These are phyloP conservation scores for Prunella vulgaris DNA, from an alignment of 257 asterid genomes.

Conservation along the genomic window DNA sequence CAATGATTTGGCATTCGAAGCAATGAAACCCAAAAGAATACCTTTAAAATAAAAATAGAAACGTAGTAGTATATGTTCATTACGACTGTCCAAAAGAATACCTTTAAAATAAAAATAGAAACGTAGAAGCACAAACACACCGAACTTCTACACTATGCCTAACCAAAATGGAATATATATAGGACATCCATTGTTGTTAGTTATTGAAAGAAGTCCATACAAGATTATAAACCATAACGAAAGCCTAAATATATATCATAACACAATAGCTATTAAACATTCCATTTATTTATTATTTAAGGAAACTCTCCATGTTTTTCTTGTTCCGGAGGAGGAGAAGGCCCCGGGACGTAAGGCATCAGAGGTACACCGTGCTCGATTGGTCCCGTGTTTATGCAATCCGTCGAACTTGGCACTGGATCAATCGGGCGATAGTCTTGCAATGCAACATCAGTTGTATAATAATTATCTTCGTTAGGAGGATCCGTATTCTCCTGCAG, in stretches of 20 bases:
- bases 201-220: neutral
- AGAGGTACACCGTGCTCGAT: constrained; percentile 70
- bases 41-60: no score
- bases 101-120: no score
- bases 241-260: neutral
- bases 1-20: no score
- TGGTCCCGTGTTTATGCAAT: constrained; percentile 55
- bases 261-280: neutral
- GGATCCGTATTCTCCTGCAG: constrained; percentile 23
- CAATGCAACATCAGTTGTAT: constrained; percentile 16
- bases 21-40: no score
- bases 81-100: no score
- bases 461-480: neutral
- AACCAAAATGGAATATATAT: neutral
- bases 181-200: neutral
- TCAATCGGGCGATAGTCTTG: constrained; percentile 66
- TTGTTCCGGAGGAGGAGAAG: constrained; percentile 60
- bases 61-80: no score
- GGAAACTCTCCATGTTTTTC: neutral
- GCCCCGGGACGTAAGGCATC: constrained; percentile 63
- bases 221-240: neutral
- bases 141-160: no score
- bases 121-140: no score
- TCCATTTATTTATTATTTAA: neutral
- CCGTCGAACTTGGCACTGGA: constrained; percentile 66